phyloP scores from a whole-genome alignment of 805 yeast species.

The Ogataea parapolymorpha region DNA sequence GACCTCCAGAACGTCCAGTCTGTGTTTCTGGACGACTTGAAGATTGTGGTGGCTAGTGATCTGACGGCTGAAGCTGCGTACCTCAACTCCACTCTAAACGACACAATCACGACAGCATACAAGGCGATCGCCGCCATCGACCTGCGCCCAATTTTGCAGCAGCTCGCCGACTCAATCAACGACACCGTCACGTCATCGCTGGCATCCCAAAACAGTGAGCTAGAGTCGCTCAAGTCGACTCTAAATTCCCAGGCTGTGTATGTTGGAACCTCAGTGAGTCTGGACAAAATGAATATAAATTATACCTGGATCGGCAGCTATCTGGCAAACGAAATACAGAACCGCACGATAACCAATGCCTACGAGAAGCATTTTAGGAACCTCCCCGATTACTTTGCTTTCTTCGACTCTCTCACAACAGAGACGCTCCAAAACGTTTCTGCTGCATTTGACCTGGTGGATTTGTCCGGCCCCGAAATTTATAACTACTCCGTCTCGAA shows the following conservation, averaged over 20 bases:
- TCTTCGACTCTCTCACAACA: neutral
- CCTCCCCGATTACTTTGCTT: neutral
- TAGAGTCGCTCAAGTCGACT: constrained; percentile 7
- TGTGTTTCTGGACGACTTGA: constrained; percentile 6
- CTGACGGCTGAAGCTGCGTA: constrained; percentile 1
- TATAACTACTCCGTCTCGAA: neutral
- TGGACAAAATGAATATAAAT: constrained; percentile 12
- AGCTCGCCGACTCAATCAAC: constrained; percentile 9
- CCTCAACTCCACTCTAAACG: constrained; percentile 8
- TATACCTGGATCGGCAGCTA: constrained; percentile 17
- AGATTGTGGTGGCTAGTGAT: constrained; percentile 1
- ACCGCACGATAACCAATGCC: neutral
- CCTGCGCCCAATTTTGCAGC: constrained; percentile 3
- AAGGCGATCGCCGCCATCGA: neutral
- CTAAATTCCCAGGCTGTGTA: constrained; percentile 16
- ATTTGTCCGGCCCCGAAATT: neutral
- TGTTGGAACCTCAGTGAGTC: constrained; percentile 10
- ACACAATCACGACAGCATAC: constrained; percentile 9
- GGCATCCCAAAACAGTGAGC: constrained; percentile 8
- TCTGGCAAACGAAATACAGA: neutral
- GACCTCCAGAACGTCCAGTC: neutral
- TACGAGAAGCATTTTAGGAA: constrained; percentile 5
- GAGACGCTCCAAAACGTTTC: constrained; percentile 1
- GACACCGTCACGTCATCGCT: constrained; percentile 9
- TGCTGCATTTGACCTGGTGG: neutral